Evolutionary conservation across 106 monocot genomes (phyloP).

Genomic region (Dioscorea zingiberensis): DNA sequence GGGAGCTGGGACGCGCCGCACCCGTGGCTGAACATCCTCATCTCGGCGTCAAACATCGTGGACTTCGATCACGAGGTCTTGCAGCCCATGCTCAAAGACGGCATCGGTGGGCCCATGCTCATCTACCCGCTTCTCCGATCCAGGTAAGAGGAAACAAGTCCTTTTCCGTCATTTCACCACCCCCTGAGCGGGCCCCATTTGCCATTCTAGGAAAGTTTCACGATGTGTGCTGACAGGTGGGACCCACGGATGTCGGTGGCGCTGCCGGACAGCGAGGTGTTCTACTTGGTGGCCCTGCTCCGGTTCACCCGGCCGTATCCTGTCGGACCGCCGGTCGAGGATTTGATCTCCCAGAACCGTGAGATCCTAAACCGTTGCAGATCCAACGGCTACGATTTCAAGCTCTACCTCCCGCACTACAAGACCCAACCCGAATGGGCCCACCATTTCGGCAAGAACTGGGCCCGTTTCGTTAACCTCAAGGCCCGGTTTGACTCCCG

Average conservation of each 20-base stretch:
- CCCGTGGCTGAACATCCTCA: conserved; percentile 89
- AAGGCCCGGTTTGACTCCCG: conserved; percentile 69
- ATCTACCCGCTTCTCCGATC: conserved; percentile 70
- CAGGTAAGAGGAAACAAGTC: conserved; percentile 37
- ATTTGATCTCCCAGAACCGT: conserved; percentile 64
- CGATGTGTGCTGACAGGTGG: conserved; percentile 46
- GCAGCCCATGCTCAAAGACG: conserved; percentile 42
- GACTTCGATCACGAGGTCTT: conserved; percentile 73
- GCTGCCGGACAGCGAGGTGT: conserved; percentile 63
- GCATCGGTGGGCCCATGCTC: conserved; percentile 90
- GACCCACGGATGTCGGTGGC: conserved; percentile 68
- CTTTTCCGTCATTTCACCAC: too few relatives aligned
- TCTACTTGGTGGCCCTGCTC: conserved; percentile 93
- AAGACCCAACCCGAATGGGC: conserved; percentile 48
- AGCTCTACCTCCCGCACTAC: conserved; percentile 85
- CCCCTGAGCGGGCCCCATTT: not conserved
- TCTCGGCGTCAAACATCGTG: conserved; percentile 53
- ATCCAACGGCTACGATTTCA: conserved; percentile 75
- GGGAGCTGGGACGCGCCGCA: conserved; percentile 84
- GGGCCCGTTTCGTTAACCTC: conserved; percentile 57
- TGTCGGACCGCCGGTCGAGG: conserved; percentile 45
- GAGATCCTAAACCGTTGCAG: conserved; percentile 48
- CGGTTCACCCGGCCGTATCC: conserved; percentile 57
- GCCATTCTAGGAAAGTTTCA: not conserved
- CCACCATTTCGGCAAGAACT: conserved; percentile 57